These are phyloP conservation scores for Taiwanofungus camphoratus DNA, from an alignment of 1,284 basidiomycete genomes.

Conservation along the genomic window DNA sequence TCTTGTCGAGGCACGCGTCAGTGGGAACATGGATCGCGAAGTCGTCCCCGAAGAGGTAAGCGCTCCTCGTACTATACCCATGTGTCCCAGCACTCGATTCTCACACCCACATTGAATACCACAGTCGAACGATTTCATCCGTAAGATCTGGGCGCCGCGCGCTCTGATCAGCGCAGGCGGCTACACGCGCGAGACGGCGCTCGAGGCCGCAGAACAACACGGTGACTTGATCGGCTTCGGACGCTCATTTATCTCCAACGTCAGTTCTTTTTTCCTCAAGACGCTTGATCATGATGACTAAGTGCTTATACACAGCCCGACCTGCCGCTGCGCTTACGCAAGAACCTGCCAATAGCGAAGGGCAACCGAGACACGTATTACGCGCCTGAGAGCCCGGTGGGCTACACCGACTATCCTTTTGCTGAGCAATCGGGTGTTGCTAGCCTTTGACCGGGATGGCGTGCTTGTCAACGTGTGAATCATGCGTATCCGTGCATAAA, in stretches of 20 bases:
- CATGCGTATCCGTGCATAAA: too few relatives aligned
- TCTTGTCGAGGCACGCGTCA: conserved; percentile 29
- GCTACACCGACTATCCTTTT: conserved; percentile 38
- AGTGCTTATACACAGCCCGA: conserved; percentile 35
- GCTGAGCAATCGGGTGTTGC: too few relatives aligned
- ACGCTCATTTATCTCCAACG: conserved; percentile 42
- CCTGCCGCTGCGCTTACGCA: conserved; percentile 38
- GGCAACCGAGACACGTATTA: conserved; percentile 34
- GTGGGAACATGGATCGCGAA: neutral
- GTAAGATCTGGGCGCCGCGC: conserved; percentile 28
- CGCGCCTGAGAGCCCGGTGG: conserved; percentile 23
- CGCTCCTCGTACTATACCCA: too few relatives aligned
- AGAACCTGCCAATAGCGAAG: conserved; percentile 28
- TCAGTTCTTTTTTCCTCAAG: conserved; percentile 17
- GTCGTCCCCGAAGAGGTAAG: neutral
- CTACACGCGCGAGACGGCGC: conserved; percentile 24
- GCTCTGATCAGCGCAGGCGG: conserved; percentile 34
- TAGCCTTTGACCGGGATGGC: too few relatives aligned
- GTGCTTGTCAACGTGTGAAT: too few relatives aligned
- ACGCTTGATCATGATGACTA: neutral
- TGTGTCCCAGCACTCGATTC: neutral
- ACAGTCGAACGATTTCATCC: conserved; percentile 29
- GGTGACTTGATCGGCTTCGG: conserved; percentile 42
- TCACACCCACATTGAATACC: neutral
- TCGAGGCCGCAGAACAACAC: conserved; percentile 25